Percentiles rank a stretch among this genome's conserved stretches.
Evolutionary conservation across 1,139 yeast genomes (phyloP).

Genomic region (Sugiyamaella grinbergsii): DNA sequence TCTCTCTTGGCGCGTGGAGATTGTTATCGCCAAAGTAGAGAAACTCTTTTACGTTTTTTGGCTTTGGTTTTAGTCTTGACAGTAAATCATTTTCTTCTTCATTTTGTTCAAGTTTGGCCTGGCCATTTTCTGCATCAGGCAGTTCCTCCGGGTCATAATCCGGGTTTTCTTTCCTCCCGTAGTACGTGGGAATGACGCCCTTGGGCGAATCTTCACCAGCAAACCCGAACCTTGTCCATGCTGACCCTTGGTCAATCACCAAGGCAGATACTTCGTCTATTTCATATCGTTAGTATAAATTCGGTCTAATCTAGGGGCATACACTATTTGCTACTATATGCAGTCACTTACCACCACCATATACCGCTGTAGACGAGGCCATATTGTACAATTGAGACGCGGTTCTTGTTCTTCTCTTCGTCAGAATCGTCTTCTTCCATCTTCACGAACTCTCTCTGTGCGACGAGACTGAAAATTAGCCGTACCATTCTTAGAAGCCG

Average conservation of each 20-base stretch:
- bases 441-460: background rate
- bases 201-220: conserved; percentile 95
- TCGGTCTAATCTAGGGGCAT: too few species aligned
- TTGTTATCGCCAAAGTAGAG: conserved; percentile 40
- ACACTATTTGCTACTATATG: too few species aligned
- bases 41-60: conserved; percentile 19
- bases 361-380: conserved; percentile 49
- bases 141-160: conserved; percentile 30
- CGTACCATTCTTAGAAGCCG: background rate
- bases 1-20: conserved; percentile 39
- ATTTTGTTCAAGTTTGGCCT: conserved; percentile 15
- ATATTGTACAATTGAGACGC: conserved; percentile 1
- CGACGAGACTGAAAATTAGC: background rate
- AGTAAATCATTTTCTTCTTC: background rate
- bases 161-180: conserved; percentile 32
- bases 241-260: conserved; percentile 90
- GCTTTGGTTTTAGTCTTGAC: background rate
- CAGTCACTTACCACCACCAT: conserved; percentile 60
- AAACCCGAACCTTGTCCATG: conserved; percentile 79
- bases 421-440: background rate
- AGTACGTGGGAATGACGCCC: conserved; percentile 64
- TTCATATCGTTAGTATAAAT: background rate
- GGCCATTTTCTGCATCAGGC: conserved; percentile 24
- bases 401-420: background rate
- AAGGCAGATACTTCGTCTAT: conserved; percentile 84